Percentiles rank a stretch among this genome's conserved stretches.
Conservation (phyloP, 495 filamentous ascomycete genomes). For the Aspergillus ostianus region DNA sequence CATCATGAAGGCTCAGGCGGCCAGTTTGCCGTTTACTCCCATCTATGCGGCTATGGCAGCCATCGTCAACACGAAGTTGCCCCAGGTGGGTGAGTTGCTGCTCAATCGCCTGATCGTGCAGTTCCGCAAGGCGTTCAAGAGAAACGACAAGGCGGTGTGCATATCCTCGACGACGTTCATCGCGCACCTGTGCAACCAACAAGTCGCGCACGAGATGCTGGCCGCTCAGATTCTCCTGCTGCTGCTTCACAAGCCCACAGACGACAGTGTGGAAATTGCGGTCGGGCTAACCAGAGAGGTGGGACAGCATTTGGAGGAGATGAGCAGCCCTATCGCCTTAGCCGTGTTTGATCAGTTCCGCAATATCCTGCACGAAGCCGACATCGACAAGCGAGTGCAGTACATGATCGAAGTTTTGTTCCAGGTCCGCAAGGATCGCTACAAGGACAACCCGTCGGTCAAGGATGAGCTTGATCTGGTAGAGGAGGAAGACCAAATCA, state of each 20-base stretch:
- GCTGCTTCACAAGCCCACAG: slow-evolving; percentile 88
- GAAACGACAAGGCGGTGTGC: slow-evolving; percentile 96
- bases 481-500: slow-evolving; percentile 97
- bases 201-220: slow-evolving; percentile 90
- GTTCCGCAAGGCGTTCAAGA: slow-evolving; percentile 92
- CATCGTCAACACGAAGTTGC: slow-evolving; percentile 96
- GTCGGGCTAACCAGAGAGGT: slow-evolving; percentile 88
- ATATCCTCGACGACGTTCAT: slow-evolving; percentile 89
- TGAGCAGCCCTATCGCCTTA: slow-evolving; percentile 79
- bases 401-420: slow-evolving; percentile 99
- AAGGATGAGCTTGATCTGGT: slow-evolving; percentile 93
- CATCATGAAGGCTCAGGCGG: slow-evolving; percentile 96
- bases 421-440: slow-evolving; percentile 92
- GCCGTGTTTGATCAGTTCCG: slow-evolving; percentile 94
- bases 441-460: slow-evolving; percentile 89
- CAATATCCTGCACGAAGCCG: slow-evolving; percentile 90
- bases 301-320: slow-evolving; percentile 90
- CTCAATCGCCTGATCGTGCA: slow-evolving; percentile 83
- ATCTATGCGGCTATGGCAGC: slow-evolving; percentile 94
- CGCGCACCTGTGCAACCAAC: slow-evolving; percentile 90
- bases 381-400: slow-evolving; percentile 93
- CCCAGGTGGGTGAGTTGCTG: slow-evolving; percentile 88
- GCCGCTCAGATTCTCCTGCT: slow-evolving; percentile 88
- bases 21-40: slow-evolving; percentile 92
- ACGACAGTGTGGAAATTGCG: slow-evolving; percentile 97